These are phyloP conservation scores for Yarrowia sp. DNA, from an alignment of 805 yeast species.

Conservation along the genomic window DNA sequence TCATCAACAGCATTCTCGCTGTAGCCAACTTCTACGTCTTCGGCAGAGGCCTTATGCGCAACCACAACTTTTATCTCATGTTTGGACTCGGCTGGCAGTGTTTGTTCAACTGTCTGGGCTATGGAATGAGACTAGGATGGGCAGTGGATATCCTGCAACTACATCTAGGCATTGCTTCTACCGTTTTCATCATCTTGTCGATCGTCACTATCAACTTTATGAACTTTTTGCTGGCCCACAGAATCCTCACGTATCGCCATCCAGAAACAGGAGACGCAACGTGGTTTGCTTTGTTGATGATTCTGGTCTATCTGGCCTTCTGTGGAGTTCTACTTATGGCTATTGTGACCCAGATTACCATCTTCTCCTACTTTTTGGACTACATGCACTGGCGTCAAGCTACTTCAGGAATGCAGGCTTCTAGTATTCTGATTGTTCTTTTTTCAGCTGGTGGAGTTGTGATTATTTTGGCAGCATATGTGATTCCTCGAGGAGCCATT, in stretches of 20 bases:
- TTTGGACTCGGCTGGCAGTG: constrained; percentile 56
- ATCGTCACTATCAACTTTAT: constrained; percentile 56
- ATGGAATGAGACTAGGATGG: constrained; percentile 58
- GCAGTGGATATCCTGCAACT: constrained; percentile 46
- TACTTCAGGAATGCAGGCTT: constrained; percentile 51
- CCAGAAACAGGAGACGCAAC: constrained; percentile 61
- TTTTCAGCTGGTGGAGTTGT: constrained; percentile 54
- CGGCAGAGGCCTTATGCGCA: constrained; percentile 47
- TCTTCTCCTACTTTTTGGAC: constrained; percentile 54
- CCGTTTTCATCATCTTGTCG: constrained; percentile 55
- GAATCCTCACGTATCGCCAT: constrained; percentile 73
- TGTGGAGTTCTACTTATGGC: constrained; percentile 61
- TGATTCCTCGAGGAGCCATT: constrained; percentile 53
- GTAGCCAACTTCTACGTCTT: constrained; percentile 50
- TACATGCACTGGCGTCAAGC: constrained; percentile 48
- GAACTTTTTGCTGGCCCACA: constrained; percentile 63
- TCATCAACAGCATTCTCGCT: constrained; percentile 48
- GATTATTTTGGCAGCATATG: constrained; percentile 50
- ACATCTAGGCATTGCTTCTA: constrained; percentile 52
- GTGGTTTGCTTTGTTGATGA: constrained; percentile 50
- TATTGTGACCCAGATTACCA: constrained; percentile 57
- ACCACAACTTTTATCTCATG: constrained; percentile 58
- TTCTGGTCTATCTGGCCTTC: constrained; percentile 51
- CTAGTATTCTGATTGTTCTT: constrained; percentile 45
- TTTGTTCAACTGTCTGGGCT: constrained; percentile 55